A percentile compares a stretch with the other conserved stretches of the same genome.
phyloP scores from a whole-genome alignment of 805 yeast genomes.

The Candida schatavii region DNA sequence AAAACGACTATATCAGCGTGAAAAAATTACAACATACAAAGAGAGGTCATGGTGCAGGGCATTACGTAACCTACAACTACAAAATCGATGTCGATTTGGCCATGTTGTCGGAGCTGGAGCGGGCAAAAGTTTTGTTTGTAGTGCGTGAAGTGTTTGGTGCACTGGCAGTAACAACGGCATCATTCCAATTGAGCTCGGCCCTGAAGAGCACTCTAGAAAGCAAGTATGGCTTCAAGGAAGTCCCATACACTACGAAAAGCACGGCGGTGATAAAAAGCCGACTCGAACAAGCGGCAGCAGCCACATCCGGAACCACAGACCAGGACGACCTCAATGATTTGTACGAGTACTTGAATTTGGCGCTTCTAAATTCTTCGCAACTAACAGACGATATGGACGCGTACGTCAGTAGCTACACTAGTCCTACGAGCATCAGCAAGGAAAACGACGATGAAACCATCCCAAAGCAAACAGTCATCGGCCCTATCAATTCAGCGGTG shows the following conservation, averaged over 20 bases:
- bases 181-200: neutral
- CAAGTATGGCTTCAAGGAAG: neutral
- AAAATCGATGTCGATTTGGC: slow-evolving; percentile 7
- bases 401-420: slow-evolving; percentile 4
- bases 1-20: slow-evolving; percentile 2
- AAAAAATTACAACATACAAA: slow-evolving; percentile 13
- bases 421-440: neutral
- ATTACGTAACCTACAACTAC: slow-evolving; percentile 11
- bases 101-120: slow-evolving; percentile 7
- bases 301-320: neutral
- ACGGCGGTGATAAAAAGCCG: neutral
- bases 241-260: neutral
- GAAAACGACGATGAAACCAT: neutral
- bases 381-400: slow-evolving; percentile 7
- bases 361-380: slow-evolving; percentile 16
- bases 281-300: neutral
- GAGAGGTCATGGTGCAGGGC: slow-evolving; percentile 19
- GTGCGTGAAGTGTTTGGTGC: slow-evolving; percentile 5
- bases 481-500: neutral
- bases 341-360: slow-evolving; percentile 18
- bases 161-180: slow-evolving; percentile 2
- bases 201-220: neutral
- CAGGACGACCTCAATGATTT: neutral
- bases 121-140: slow-evolving; percentile 2
- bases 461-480: neutral